Evolutionary conservation across 495 filamentous ascomycete species (phyloP).

Genomic region (Hyaloscypha variabilis): DNA sequence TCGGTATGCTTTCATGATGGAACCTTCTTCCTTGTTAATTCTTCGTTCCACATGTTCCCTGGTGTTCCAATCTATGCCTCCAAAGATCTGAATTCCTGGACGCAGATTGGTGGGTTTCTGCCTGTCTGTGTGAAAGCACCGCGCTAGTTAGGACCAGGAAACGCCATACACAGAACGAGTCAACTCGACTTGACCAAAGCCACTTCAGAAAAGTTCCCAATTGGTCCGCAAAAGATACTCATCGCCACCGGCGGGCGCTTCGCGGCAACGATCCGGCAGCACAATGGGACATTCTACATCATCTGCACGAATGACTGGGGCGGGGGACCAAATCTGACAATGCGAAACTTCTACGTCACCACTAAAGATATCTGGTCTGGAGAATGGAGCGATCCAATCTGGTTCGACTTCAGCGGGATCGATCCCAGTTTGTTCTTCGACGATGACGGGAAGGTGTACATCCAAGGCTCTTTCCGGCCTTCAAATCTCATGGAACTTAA

Average conservation of each 20-base stretch:
- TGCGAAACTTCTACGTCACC: slow-evolving; percentile 32
- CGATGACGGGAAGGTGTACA: slow-evolving; percentile 49
- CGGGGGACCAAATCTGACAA: neutral
- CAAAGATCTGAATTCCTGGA: slow-evolving; percentile 38
- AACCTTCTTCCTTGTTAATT: slow-evolving; percentile 38
- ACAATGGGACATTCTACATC: slow-evolving; percentile 42
- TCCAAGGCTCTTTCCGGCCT: slow-evolving; percentile 38
- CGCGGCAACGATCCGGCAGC: slow-evolving; percentile 45
- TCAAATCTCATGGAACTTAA: slow-evolving; percentile 20
- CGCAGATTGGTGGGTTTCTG: slow-evolving; percentile 25
- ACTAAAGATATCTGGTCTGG: slow-evolving; percentile 34
- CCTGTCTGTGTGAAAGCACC: neutral
- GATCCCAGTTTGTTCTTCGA: slow-evolving; percentile 54
- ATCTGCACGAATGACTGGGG: slow-evolving; percentile 21
- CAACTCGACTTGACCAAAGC: slow-evolving; percentile 40
- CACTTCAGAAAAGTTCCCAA: neutral
- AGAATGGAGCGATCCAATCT: slow-evolving; percentile 35
- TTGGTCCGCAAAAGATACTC: slow-evolving; percentile 30
- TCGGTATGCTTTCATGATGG: slow-evolving; percentile 50
- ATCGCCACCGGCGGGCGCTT: slow-evolving; percentile 46
- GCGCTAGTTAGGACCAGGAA: slow-evolving; percentile 1
- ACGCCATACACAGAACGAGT: slow-evolving; percentile 43
- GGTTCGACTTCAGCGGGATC: slow-evolving; percentile 37
- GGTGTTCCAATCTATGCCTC: slow-evolving; percentile 41
- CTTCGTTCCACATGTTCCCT: slow-evolving; percentile 41